These are phyloP conservation scores for Hyaloscypha bicolor DNA, from an alignment of 495 filamentous ascomycete genomes.

Conservation along the genomic window DNA sequence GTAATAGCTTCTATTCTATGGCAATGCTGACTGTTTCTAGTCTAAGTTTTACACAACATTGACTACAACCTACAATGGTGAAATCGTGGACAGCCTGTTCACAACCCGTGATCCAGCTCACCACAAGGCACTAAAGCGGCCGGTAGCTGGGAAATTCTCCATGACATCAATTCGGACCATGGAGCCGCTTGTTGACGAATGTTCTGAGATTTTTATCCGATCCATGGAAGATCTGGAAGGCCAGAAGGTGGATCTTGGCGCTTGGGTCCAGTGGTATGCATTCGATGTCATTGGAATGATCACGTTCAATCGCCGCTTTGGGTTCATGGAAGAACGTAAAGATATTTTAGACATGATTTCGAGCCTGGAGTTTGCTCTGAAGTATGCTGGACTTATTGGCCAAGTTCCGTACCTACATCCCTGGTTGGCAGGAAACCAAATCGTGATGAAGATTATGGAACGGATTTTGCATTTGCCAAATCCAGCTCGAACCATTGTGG, in stretches of 20 bases:
- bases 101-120: conserved; percentile 29
- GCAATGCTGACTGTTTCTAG: conserved; percentile 23
- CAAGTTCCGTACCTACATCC: conserved; percentile 47
- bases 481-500: neutral
- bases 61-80: neutral
- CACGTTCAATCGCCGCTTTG: conserved; percentile 49
- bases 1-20: neutral
- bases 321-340: conserved; percentile 33
- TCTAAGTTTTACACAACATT: conserved; percentile 46
- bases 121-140: conserved; percentile 30
- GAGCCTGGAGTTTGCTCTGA: conserved; percentile 39
- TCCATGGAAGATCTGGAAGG: conserved; percentile 23
- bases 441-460: conserved; percentile 31
- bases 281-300: conserved; percentile 61
- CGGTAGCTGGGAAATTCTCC: conserved; percentile 47
- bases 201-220: conserved; percentile 46
- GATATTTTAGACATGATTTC: conserved; percentile 51
- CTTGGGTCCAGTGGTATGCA: conserved; percentile 59
- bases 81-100: conserved; percentile 29
- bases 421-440: conserved; percentile 41
- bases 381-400: conserved; percentile 46
- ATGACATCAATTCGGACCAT: conserved; percentile 55
- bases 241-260: conserved; percentile 44
- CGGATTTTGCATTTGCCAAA: neutral
- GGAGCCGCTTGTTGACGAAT: conserved; percentile 54